A percentile compares a stretch with the other conserved stretches of the same genome.
phyloP scores from a whole-genome alignment of 2,329 filamentous ascomycete species.

The Phyllachora maydis region DNA sequence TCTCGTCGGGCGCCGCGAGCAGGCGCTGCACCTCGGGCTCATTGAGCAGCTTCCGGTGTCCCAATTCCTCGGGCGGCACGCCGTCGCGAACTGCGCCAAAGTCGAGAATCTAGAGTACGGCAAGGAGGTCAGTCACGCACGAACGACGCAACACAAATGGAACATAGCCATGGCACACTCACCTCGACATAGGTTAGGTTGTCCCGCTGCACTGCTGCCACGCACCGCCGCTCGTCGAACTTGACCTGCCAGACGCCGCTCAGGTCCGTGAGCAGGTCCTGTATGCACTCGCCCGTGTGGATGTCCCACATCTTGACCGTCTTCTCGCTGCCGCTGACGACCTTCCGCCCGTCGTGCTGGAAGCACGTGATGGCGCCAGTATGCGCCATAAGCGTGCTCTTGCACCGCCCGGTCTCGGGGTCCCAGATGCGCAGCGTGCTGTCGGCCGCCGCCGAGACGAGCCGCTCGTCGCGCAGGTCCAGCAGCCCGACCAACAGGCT shows the following conservation, averaged over 20 bases:
- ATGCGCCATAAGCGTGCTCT: slow-evolving; percentile 76
- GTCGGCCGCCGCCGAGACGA: slow-evolving; percentile 90
- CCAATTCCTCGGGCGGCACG: slow-evolving; percentile 54
- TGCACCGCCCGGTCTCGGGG: slow-evolving; percentile 77
- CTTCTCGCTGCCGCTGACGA: slow-evolving; percentile 88
- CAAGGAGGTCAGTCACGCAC: slow-evolving; percentile 11
- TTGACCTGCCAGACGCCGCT: slow-evolving; percentile 99
- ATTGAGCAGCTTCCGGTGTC: slow-evolving; percentile 53
- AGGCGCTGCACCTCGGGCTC: slow-evolving; percentile 29
- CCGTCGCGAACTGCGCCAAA: slow-evolving; percentile 90
- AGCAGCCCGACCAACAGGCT: slow-evolving; percentile 79
- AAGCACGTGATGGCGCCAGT: slow-evolving; percentile 97
- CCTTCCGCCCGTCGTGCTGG: slow-evolving; percentile 90
- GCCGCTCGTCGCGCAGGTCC: slow-evolving; percentile 70
- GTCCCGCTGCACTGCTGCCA: slow-evolving; percentile 88
- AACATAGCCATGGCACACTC: slow-evolving; percentile 12
- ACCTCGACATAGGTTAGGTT: slow-evolving; percentile 92
- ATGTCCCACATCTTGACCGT: slow-evolving; percentile 99
- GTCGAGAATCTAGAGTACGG: slow-evolving; percentile 82
- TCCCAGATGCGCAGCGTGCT: slow-evolving; percentile 95
- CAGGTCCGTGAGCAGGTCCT: slow-evolving; percentile 80
- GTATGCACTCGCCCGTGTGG: slow-evolving; percentile 73
- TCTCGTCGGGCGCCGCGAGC: slow-evolving; percentile 24
- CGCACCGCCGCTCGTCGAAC: slow-evolving; percentile 86
- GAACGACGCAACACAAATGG: too few species aligned